Base-by-base conservation (phyloP, 192 early-diverging fungal species). In the Backusella circina region DNA sequence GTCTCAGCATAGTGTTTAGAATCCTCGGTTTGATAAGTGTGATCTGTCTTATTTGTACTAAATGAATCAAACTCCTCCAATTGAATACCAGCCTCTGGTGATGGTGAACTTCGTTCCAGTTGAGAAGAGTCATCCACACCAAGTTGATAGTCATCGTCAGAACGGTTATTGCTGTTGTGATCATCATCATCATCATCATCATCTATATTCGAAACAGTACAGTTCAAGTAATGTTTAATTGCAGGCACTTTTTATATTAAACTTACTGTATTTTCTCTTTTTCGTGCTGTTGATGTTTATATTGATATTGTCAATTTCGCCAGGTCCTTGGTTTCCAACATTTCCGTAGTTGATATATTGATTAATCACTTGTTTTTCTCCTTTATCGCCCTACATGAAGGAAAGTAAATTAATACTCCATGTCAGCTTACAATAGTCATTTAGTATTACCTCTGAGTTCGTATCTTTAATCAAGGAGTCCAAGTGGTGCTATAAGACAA, bases 291-390 rank as follows among this genome's bases (percentile, higher is more conserved):
- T 23, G 32, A 65, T 65, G 32, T 65, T 65, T 2, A 15, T 65
- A 41, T 41, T 41, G 39, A 41, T 41, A 41, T 41, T 41, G 39
- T 41, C 39, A 41, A 41, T 41, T 41, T 41, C 39, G 39, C 39
- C 12, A 32, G 64, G 28, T 3, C 64, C 64, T 65, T 65, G 64
- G n/a, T 15, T 23, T 65, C 32, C 64, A 30, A 65, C 26, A 65
- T 65, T 28, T 30, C 64, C 64, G 28, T 65, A 30, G 64, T 65
- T 65, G 64, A 65, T 30, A 65, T 65, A 65, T 65, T 65, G 64
- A 32, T 65, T 65, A 32, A 28, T 32, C 26, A 30, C 64, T 65
- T 26, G 9, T 30, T 32, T 65, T 32, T 65, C 26, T 65, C 13
- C 64, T 65, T 65, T 30, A 65, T 65, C 23, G 9, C 64, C 32